phyloP scores from a whole-genome alignment of 805 yeast species.

The Jamesozyma jinghongensis region DNA sequence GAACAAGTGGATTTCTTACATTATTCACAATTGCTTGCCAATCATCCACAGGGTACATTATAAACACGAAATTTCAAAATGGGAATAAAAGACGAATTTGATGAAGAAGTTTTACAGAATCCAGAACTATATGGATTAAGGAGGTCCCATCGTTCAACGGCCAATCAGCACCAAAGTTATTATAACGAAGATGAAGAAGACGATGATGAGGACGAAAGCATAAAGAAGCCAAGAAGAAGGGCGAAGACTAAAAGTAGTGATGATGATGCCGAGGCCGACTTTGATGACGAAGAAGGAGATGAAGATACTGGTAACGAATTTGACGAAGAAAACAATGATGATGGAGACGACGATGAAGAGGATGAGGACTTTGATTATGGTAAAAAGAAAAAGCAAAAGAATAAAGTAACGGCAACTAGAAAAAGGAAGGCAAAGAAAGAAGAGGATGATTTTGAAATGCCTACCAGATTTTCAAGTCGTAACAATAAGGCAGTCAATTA shows the following conservation, averaged over 20 bases:
- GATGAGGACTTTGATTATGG: conserved; percentile 17
- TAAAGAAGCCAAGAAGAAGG: conserved; percentile 2
- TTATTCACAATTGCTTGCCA: too few species aligned
- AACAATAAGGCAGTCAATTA: conserved; percentile 57
- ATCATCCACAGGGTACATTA: too few species aligned
- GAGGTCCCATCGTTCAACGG: conserved; percentile 58
- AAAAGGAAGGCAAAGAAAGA: conserved; percentile 11
- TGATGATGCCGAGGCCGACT: conserved; percentile 17
- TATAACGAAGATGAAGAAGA: conserved; percentile 27
- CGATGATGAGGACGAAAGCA: conserved; percentile 22
- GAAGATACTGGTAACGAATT: conserved; percentile 26
- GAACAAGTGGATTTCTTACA: too few species aligned
- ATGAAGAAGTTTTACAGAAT: conserved; percentile 50
- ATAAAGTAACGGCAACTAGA: conserved; percentile 16
- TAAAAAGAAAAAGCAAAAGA: conserved; percentile 7
- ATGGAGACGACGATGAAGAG: conserved; percentile 11
- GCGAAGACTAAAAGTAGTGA: conserved; percentile 8
- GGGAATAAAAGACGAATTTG: conserved; percentile 26
- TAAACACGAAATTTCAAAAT: too few species aligned
- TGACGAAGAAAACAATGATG: conserved; percentile 22
- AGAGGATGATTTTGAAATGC: conserved; percentile 31
- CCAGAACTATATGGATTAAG: conserved; percentile 82
- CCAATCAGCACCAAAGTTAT: conserved; percentile 24
- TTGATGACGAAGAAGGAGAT: conserved; percentile 19
- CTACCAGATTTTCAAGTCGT: conserved; percentile 72